A percentile compares a stretch with the other conserved stretches of the same genome.
Conservation (phyloP, 202 grass and related monocot genomes). For the Zizania palustris region DNA sequence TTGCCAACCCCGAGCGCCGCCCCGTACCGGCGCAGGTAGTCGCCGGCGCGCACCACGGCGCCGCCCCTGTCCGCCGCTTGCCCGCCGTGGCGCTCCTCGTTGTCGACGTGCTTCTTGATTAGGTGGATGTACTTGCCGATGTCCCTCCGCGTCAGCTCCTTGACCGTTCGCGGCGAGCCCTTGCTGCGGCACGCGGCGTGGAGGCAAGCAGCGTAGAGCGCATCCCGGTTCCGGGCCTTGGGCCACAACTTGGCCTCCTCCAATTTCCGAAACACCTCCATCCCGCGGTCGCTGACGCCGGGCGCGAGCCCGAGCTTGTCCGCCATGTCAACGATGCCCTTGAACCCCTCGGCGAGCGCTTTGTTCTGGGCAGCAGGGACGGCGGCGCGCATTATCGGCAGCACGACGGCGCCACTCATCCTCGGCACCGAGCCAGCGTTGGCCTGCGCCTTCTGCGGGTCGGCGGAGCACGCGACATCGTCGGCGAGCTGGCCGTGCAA, state of each 20-base stretch:
- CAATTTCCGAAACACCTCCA: constrained; percentile 53
- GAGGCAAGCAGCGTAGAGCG: constrained; percentile 64
- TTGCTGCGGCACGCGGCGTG: constrained; percentile 58
- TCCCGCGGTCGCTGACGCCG: constrained; percentile 51
- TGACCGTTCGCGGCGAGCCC: constrained; percentile 60
- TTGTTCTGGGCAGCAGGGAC: background rate
- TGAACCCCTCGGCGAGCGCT: constrained; percentile 41
- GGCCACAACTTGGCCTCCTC: constrained; percentile 48
- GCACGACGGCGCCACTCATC: background rate
- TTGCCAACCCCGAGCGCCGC: constrained; percentile 28
- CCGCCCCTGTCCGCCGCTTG: constrained; percentile 31
- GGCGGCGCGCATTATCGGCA: no score
- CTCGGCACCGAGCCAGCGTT: background rate
- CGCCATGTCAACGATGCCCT: constrained; percentile 52
- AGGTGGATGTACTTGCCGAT: constrained; percentile 43
- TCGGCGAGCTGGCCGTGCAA: background rate
- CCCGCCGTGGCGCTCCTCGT: constrained; percentile 10
- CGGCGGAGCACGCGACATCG: background rate
- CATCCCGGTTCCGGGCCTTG: constrained; percentile 42
- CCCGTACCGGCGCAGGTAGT: constrained; percentile 59
- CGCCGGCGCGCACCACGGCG: constrained; percentile 47
- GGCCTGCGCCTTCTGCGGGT: background rate
- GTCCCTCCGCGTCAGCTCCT: constrained; percentile 56
- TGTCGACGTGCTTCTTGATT: constrained; percentile 53
- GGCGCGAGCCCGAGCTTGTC: constrained; percentile 38